Percentiles rank a stretch among this genome's conserved stretches.
phyloP scores from a whole-genome alignment of 371 early-diverging fungal species.

The Mortierella sp. region DNA sequence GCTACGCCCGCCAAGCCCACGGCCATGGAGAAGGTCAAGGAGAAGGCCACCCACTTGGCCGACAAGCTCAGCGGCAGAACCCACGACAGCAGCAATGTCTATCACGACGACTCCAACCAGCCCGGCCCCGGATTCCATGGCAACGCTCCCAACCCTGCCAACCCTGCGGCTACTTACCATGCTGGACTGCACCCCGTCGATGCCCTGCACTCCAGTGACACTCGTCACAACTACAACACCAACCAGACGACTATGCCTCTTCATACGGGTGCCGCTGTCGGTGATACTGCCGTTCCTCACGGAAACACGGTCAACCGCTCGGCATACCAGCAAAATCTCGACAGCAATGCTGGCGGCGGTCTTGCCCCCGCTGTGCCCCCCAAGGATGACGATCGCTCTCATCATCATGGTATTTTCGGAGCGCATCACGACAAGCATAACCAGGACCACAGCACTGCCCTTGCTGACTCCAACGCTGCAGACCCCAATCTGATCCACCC shows the following conservation, averaged over 20 bases:
- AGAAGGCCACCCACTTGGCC: conserved; percentile 60
- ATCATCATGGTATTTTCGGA: neutral
- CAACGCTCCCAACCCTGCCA: neutral
- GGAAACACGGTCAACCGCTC: conserved; percentile 22
- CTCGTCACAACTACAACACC: neutral
- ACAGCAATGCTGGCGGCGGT: neutral
- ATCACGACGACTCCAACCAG: neutral
- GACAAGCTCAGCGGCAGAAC: conserved; percentile 37
- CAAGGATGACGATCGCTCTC: neutral
- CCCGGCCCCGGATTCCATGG: neutral
- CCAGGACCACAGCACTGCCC: neutral
- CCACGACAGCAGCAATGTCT: conserved; percentile 1
- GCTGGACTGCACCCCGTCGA: conserved; percentile 8
- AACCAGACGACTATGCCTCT: conserved; percentile 9
- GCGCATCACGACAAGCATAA: neutral
- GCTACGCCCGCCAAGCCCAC: conserved; percentile 39
- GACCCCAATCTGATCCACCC: conserved; percentile 8
- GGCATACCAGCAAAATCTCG: conserved; percentile 30
- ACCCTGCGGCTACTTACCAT: neutral
- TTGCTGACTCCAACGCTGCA: neutral
- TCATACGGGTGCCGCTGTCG: conserved; percentile 34
- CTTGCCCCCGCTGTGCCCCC: conserved; percentile 4
- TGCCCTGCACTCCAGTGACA: neutral
- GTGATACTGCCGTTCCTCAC: conserved; percentile 29
- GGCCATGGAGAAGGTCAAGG: conserved; percentile 60